Evolutionary conservation across 2,329 filamentous ascomycete genomes (phyloP).

Genomic region (Aureobasidium lini): DNA sequence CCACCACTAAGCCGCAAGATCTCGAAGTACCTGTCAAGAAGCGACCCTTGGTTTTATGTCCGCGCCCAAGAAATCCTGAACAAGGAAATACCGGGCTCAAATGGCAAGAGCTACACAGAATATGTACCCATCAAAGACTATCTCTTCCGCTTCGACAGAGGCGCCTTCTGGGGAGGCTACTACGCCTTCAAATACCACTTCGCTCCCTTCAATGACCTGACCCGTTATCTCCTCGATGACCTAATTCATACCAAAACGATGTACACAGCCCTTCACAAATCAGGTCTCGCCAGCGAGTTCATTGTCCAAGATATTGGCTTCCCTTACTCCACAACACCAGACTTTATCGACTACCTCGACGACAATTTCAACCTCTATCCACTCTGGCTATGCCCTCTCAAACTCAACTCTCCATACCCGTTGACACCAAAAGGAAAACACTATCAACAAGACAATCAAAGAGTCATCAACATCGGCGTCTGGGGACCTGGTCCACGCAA

Average conservation of each 20-base stretch:
- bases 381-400: slow-evolving; percentile 53
- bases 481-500: slow-evolving; percentile 68
- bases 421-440: background rate
- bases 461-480: slow-evolving; percentile 53
- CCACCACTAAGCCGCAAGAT: slow-evolving; percentile 20
- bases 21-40: slow-evolving; percentile 47
- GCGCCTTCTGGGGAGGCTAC: slow-evolving; percentile 56
- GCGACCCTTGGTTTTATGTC: slow-evolving; percentile 68
- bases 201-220: slow-evolving; percentile 52
- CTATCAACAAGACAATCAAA: background rate
- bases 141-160: slow-evolving; percentile 56
- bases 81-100: background rate
- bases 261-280: slow-evolving; percentile 55
- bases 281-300: slow-evolving; percentile 47
- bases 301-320: slow-evolving; percentile 58
- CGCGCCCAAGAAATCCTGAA: slow-evolving; percentile 45
- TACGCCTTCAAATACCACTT: slow-evolving; percentile 56
- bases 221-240: slow-evolving; percentile 51
- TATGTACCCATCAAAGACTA: slow-evolving; percentile 45
- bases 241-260: slow-evolving; percentile 55
- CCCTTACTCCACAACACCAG: slow-evolving; percentile 43
- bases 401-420: background rate
- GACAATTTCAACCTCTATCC: slow-evolving; percentile 45
- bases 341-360: slow-evolving; percentile 48
- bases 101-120: slow-evolving; percentile 24